Evolutionary conservation across 352 stramenopile genomes (phyloP).

Genomic region (Globisporangium solare): DNA sequence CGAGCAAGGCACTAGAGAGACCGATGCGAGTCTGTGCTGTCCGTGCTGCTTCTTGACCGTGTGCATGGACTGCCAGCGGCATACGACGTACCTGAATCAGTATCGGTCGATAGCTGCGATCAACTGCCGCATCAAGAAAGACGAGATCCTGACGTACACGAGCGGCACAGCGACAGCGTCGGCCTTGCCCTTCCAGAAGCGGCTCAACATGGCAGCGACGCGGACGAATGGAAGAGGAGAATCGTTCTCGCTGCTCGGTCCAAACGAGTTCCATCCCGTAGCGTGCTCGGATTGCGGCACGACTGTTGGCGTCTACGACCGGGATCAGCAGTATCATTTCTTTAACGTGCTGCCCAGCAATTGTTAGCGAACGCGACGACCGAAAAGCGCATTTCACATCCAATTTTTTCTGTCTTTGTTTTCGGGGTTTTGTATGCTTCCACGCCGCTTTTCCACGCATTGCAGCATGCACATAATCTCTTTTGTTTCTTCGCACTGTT

Average conservation of each 20-base stretch:
- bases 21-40: slow-evolving; percentile 64
- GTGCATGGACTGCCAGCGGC: slow-evolving; percentile 70
- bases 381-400: too few relatives aligned
- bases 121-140: slow-evolving; percentile 71
- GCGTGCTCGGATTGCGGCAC: slow-evolving; percentile 73
- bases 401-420: too few relatives aligned
- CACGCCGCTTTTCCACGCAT: slow-evolving; percentile 1
- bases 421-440: not conserved
- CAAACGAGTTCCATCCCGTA: slow-evolving; percentile 65
- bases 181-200: slow-evolving; percentile 35
- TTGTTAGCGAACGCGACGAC: slow-evolving; percentile 17
- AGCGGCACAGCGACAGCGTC: slow-evolving; percentile 13
- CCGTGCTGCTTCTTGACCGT: slow-evolving; percentile 81
- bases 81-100: slow-evolving; percentile 65
- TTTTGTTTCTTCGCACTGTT: not conserved
- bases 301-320: slow-evolving; percentile 65
- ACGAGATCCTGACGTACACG: slow-evolving; percentile 63
- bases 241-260: slow-evolving; percentile 25
- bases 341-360: slow-evolving; percentile 76
- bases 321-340: slow-evolving; percentile 59
- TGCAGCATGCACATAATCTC: not conserved
- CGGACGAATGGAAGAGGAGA: slow-evolving; percentile 14
- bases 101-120: slow-evolving; percentile 55
- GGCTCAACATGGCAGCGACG: slow-evolving; percentile 19
- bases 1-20: slow-evolving; percentile 11